A percentile compares a stretch with the other conserved stretches of the same genome.
Evolutionary conservation across 345 rosid species (phyloP).

Genomic region (Trapa bicornis): DNA sequence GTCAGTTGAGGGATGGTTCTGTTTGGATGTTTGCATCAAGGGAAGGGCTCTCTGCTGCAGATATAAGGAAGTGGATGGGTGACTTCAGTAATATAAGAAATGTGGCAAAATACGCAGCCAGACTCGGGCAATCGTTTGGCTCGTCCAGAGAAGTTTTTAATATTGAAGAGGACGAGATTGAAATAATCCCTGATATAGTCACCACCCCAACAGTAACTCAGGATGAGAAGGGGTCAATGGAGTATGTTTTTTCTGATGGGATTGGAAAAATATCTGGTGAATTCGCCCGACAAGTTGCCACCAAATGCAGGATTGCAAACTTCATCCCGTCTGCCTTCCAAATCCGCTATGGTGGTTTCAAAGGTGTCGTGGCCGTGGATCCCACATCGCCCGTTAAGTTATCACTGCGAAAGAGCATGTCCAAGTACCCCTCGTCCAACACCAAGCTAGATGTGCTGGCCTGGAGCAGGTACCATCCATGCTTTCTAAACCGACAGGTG

Average conservation of each 20-base stretch:
- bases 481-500: slow-evolving; percentile 54
- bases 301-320: slow-evolving; percentile 27
- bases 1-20: slow-evolving; percentile 61
- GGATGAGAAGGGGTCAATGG: slow-evolving; percentile 2
- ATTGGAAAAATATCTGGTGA: slow-evolving; percentile 50
- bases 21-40: slow-evolving; percentile 64
- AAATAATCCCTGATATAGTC: slow-evolving; percentile 27
- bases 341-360: slow-evolving; percentile 49
- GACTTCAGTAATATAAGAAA: slow-evolving; percentile 34
- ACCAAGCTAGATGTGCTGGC: slow-evolving; percentile 39
- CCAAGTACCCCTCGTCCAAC: slow-evolving; percentile 32
- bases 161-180: slow-evolving; percentile 26
- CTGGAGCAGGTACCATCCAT: slow-evolving; percentile 47
- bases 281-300: slow-evolving; percentile 35
- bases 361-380: slow-evolving; percentile 56
- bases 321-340: slow-evolving; percentile 49
- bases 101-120: slow-evolving; percentile 59
- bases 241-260: slow-evolving; percentile 44
- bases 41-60: slow-evolving; percentile 31
- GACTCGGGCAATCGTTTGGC: slow-evolving; percentile 54
- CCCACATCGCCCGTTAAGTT: slow-evolving; percentile 35
- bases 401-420: slow-evolving; percentile 46
- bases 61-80: slow-evolving; percentile 44
- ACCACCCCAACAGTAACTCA: not conserved
- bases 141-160: slow-evolving; percentile 51